Conservation (phyloP, 306 rosid genomes). For the Oemleria cerasiformis region DNA sequence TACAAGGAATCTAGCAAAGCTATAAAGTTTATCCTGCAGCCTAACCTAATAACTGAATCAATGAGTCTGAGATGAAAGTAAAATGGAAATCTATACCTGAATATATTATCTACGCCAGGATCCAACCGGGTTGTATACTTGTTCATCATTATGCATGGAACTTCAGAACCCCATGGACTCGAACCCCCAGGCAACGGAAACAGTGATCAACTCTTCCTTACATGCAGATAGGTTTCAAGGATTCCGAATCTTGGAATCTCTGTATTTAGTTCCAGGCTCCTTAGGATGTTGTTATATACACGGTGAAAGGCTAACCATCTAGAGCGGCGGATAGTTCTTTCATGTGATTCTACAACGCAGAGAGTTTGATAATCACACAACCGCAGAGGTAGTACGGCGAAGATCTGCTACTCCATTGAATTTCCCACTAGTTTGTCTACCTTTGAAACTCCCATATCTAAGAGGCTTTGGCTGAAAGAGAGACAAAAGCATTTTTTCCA, state of each 20-base stretch:
- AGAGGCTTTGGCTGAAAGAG: conserved; percentile 78
- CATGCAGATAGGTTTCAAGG: conserved; percentile 34
- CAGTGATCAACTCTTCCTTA: conserved; percentile 16
- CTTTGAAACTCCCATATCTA: conserved; percentile 74
- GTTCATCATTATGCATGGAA: conserved; percentile 34
- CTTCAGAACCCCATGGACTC: conserved; percentile 22
- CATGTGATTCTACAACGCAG: conserved; percentile 22
- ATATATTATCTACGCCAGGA: conserved; percentile 37
- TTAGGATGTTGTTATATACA: conserved; percentile 45
- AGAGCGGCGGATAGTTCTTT: conserved; percentile 8
- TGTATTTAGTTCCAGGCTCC: conserved; percentile 28
- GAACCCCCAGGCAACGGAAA: conserved; percentile 28
- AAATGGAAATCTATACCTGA: conserved; percentile 35
- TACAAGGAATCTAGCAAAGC: conserved; percentile 43
- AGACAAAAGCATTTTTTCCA: conserved; percentile 81
- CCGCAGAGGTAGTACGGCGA: conserved; percentile 85
- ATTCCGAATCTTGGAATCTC: conserved; percentile 32
- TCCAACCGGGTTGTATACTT: conserved; percentile 40
- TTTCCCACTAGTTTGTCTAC: conserved; percentile 65
- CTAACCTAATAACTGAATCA: conserved; percentile 43
- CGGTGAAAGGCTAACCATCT: conserved; percentile 26
- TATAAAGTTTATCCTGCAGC: conserved; percentile 37
- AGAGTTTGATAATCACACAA: conserved; percentile 41
- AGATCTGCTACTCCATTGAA: conserved; percentile 63
- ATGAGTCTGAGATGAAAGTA: conserved; percentile 19